These are phyloP conservation scores for Trichocladium uniseriatum DNA, from an alignment of 495 filamentous ascomycete species.

Conservation along the genomic window DNA sequence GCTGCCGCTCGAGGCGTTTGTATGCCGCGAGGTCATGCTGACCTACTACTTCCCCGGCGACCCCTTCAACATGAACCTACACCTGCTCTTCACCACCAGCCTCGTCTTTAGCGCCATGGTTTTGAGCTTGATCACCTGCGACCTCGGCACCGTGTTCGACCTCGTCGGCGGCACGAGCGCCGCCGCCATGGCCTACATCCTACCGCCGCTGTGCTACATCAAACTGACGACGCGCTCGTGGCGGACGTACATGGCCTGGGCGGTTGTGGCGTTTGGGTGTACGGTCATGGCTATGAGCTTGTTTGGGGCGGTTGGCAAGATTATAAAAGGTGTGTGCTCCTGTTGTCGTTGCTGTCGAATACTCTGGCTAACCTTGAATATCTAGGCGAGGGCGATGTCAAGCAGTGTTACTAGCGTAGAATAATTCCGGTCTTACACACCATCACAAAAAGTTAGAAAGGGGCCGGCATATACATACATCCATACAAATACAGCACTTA, in stretches of 20 bases:
- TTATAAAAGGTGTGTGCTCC: constrained; percentile 37
- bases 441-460: too few relatives aligned
- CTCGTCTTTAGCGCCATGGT: constrained; percentile 73
- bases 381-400: constrained; percentile 9
- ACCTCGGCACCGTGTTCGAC: constrained; percentile 89
- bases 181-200: constrained; percentile 86
- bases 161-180: constrained; percentile 91
- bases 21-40: constrained; percentile 92
- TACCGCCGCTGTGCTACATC: constrained; percentile 90
- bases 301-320: constrained; percentile 61
- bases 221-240: constrained; percentile 75
- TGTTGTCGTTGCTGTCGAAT: background rate
- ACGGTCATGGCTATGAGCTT: constrained; percentile 80
- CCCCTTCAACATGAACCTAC: constrained; percentile 71
- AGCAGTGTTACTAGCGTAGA: constrained; percentile 5
- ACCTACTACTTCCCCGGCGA: constrained; percentile 80
- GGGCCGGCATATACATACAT: too few relatives aligned
- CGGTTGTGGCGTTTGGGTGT: constrained; percentile 65
- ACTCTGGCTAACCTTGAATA: background rate
- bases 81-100: constrained; percentile 72
- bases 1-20: constrained; percentile 89
- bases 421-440: background rate
- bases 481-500: too few relatives aligned
- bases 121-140: constrained; percentile 74
- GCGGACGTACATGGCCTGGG: constrained; percentile 61